Evolutionary conservation across 2,329 filamentous ascomycete genomes (phyloP), one percentile per base, ranked within the genome.

Genomic region (Diaporthe humulicola): DNA sequence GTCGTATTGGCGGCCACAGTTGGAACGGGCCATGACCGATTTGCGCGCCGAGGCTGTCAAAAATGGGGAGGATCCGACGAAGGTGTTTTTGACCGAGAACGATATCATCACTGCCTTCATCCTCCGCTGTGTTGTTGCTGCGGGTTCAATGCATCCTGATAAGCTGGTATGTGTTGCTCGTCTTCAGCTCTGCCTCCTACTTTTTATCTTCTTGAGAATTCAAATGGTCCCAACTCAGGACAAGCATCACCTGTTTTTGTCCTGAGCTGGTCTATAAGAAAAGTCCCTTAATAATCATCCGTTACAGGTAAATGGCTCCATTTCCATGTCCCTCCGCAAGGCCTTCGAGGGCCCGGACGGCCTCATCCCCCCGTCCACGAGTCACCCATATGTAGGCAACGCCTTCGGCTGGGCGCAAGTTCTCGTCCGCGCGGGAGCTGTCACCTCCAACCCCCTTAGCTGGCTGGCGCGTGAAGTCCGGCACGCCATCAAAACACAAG

Each of bases 401-500:
- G 67, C 67, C 9, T 52, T 70, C n/a, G 67, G 52, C 38, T 71
- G 54, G 36, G 30, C 42, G 3, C 67, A 54, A 17, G 38, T 71
- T n/a, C 67, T 71, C 25, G 50, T 71, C 10, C 40, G 50, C 17
- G 67, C 56, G 12, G 36, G 52, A 22, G 38, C 58, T 38, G 36
- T 71, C 36, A 42, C 56, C 54, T 40, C 22, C n/a, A 48, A 36
- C 19, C 82, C 84, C 4, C 75, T 85, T 15, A 79, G 80, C 74
- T 77, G 78, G 56, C 73, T 79, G 1, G 83, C 81, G 1, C 71
- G 73, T 10, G 38, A 75, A 36, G 78, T 84, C 30, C 80, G 83
- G 15, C 70, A 72, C 3, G 73, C 79, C 9, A 82, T 85, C 73
- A 74, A 74, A 19, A 78, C 80, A 72, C 82, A 81, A 64, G 81